phyloP scores from a whole-genome alignment of 345 rosid species.

The Turnera subulata region DNA sequence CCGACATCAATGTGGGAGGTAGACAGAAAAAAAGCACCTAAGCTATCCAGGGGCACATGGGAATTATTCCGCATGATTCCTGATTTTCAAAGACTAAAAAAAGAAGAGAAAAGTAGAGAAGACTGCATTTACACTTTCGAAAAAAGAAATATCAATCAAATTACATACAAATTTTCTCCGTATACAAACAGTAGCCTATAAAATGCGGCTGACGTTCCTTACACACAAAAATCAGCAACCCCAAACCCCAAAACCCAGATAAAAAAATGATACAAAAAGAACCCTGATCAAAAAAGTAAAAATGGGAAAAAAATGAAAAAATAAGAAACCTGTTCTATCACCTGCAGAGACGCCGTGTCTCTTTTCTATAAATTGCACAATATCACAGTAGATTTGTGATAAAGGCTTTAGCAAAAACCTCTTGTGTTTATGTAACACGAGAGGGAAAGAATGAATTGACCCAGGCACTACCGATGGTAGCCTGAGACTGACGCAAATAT shows the following conservation, averaged over 20 bases:
- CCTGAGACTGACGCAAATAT: constrained; percentile 13
- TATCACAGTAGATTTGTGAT: constrained; percentile 32
- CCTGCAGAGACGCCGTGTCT: constrained; percentile 19
- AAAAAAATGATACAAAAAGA: constrained; percentile 9
- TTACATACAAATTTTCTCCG: constrained; percentile 18
- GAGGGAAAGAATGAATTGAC: constrained; percentile 37
- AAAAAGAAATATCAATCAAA: neutral
- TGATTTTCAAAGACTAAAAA: no score
- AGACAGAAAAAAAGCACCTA: no score
- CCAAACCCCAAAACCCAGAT: constrained; percentile 17
- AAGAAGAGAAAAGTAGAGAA: neutral
- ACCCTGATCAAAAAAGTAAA: constrained; percentile 3
- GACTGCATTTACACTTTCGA: no score
- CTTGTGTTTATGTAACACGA: constrained; percentile 38
- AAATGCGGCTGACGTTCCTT: constrained; percentile 26
- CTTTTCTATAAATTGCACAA: constrained; percentile 23
- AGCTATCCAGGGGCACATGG: no score
- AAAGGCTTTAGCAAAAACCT: constrained; percentile 37
- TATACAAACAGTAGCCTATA: constrained; percentile 29
- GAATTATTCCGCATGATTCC: no score
- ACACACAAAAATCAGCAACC: constrained; percentile 6
- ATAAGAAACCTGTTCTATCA: constrained; percentile 20
- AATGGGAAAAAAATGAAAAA: constrained; percentile 3
- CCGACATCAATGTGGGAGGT: no score
- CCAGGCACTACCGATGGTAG: constrained; percentile 23